These are phyloP conservation scores for Syncephalastrum monosporum DNA, from an alignment of 371 early-diverging fungal species.

Conservation along the genomic window DNA sequence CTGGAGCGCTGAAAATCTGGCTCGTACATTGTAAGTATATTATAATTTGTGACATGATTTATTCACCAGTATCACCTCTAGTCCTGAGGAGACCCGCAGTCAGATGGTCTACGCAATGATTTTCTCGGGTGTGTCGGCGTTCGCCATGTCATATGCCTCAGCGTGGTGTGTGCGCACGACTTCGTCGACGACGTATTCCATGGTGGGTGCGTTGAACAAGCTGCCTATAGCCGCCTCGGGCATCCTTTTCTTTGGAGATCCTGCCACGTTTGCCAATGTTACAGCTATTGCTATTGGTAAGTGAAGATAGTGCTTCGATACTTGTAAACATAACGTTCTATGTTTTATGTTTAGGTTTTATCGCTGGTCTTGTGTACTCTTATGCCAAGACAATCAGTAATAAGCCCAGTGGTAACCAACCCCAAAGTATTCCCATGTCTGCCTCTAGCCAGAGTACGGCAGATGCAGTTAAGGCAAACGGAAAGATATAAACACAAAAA, in stretches of 20 bases:
- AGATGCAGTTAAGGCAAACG: constrained; percentile 33
- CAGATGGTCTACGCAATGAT: constrained; percentile 70
- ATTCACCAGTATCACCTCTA: constrained; percentile 8
- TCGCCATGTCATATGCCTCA: constrained; percentile 90
- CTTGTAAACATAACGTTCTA: neutral
- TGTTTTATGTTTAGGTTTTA: constrained; percentile 54
- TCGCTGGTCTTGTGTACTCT: constrained; percentile 82
- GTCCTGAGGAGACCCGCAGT: constrained; percentile 49
- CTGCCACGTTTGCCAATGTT: constrained; percentile 77
- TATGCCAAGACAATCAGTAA: constrained; percentile 56
- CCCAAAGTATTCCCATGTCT: constrained; percentile 40
- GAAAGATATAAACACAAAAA: constrained; percentile 15
- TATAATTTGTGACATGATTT: constrained; percentile 3
- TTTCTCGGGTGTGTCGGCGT: constrained; percentile 86
- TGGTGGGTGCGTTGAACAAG: constrained; percentile 99
- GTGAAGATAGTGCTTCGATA: neutral
- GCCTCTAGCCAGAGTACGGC: constrained; percentile 32
- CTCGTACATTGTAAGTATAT: constrained; percentile 54
- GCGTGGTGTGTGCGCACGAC: constrained; percentile 96
- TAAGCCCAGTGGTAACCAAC: constrained; percentile 37
- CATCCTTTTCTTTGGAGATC: constrained; percentile 91
- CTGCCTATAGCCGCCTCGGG: constrained; percentile 95
- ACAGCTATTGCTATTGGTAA: constrained; percentile 74
- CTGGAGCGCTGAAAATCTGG: constrained; percentile 55
- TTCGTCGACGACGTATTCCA: constrained; percentile 95